Percentiles rank a stretch among this genome's conserved stretches.
These are phyloP conservation scores for Colletotrichum truncatum DNA, from an alignment of 2,329 filamentous ascomycete species.

Conservation along the genomic window DNA sequence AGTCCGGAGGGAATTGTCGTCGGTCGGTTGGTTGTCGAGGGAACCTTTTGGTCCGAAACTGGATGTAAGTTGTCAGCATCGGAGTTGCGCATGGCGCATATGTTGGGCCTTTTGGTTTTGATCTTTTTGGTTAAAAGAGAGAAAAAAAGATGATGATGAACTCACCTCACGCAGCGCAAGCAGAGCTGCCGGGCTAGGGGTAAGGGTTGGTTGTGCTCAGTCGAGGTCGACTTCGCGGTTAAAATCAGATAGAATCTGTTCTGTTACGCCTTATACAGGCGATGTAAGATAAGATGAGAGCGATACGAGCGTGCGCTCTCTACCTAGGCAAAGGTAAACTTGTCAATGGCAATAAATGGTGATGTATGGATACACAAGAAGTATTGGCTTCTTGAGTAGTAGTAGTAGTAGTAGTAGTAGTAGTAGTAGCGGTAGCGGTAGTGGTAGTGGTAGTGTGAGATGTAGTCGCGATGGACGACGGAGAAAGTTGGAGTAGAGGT, in stretches of 20 bases:
- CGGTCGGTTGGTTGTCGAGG: conserved; percentile 60
- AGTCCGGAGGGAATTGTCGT: conserved; percentile 71
- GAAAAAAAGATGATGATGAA: conserved; percentile 7
- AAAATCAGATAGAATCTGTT: conserved; percentile 27
- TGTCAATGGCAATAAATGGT: conserved; percentile 26
- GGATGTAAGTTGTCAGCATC: conserved; percentile 38
- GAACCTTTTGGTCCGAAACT: conserved; percentile 61
- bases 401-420: too few relatives aligned
- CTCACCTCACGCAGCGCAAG: conserved; percentile 86
- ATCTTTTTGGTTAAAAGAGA: not conserved
- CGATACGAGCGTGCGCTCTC: conserved; percentile 17
- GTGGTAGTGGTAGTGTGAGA: not conserved
- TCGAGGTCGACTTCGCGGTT: conserved; percentile 51
- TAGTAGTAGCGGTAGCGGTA: too few relatives aligned
- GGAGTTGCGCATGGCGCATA: too few relatives aligned
- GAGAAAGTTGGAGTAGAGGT: not conserved
- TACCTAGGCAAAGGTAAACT: conserved; percentile 30
- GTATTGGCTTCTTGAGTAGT: conserved; percentile 10
- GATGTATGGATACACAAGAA: conserved; percentile 16
- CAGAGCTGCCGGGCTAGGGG: conserved; percentile 77
- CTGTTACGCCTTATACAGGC: conserved; percentile 45
- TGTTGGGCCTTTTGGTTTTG: too few relatives aligned
- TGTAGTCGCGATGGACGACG: conserved; percentile 16
- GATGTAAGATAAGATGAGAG: conserved; percentile 27
- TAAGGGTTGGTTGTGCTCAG: conserved; percentile 56